phyloP scores from a whole-genome alignment of 805 yeast genomes.

The Spathaspora arborariae region DNA sequence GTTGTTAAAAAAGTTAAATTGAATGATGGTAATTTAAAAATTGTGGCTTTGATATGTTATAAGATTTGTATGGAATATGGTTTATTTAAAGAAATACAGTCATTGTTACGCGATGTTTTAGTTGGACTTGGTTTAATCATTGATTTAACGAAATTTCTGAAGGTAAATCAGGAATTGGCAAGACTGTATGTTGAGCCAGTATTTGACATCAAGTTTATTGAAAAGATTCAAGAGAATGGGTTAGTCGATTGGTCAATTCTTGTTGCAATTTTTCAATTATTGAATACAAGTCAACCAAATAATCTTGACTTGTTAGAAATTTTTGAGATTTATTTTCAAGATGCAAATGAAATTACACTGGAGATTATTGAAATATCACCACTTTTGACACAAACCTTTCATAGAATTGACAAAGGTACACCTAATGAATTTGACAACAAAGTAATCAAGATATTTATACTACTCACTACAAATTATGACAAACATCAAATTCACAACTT shows the following conservation, averaged over 20 bases:
- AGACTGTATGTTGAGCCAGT: neutral
- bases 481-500: neutral
- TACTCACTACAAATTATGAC: conserved; percentile 11
- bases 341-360: neutral
- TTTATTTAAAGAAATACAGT: neutral
- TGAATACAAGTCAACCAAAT: neutral
- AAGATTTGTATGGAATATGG: neutral
- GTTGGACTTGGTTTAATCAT: neutral
- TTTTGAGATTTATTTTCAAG: neutral
- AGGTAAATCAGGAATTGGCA: neutral
- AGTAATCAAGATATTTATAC: conserved; percentile 9
- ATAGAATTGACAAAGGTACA: neutral
- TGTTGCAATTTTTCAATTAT: neutral
- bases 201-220: neutral
- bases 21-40: neutral
- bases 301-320: neutral
- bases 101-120: neutral
- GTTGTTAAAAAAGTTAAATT: neutral
- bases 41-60: neutral
- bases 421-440: conserved; percentile 4
- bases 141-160: neutral
- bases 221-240: neutral
- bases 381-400: neutral
- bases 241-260: neutral
- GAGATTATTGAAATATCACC: neutral